Evolutionary conservation across 2,329 filamentous ascomycete species (phyloP).

Genomic region (Trichoderma semiorbis): DNA sequence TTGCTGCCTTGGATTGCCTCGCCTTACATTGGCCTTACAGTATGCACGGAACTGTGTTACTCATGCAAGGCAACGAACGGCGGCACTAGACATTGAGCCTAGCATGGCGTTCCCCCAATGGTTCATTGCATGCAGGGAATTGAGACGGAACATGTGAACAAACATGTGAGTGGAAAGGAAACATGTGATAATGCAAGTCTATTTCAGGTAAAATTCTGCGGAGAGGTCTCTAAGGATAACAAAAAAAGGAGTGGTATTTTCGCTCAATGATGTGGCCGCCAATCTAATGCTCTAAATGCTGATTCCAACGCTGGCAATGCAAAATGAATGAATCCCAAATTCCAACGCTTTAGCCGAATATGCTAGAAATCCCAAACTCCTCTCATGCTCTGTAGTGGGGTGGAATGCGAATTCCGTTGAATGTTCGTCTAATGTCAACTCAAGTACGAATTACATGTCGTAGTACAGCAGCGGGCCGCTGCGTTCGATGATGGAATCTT

Average conservation of each 20-base stretch:
- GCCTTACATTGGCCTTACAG: not conserved
- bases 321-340: not conserved
- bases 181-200: not conserved
- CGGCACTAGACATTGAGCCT: not conserved
- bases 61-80: constrained; percentile 12
- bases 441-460: not conserved
- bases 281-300: constrained; percentile 3
- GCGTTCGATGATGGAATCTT: not conserved
- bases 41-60: not conserved
- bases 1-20: constrained; percentile 3
- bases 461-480: not conserved
- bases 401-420: constrained; percentile 2
- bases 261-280: not conserved
- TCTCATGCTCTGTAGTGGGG: constrained; percentile 1
- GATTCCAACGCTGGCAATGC: constrained; percentile 6
- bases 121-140: not conserved
- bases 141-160: not conserved
- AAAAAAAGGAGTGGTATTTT: not conserved
- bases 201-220: not conserved
- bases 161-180: not conserved
- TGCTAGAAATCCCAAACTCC: constrained; percentile 9
- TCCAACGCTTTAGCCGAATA: constrained; percentile 7
- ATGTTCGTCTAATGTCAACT: not conserved
- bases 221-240: not conserved
- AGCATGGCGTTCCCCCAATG: not conserved